Evolutionary conservation across 2,329 filamentous ascomycete species (phyloP), one percentile per base, ranked within the genome.

Genomic region (Dactylellina sp.): DNA sequence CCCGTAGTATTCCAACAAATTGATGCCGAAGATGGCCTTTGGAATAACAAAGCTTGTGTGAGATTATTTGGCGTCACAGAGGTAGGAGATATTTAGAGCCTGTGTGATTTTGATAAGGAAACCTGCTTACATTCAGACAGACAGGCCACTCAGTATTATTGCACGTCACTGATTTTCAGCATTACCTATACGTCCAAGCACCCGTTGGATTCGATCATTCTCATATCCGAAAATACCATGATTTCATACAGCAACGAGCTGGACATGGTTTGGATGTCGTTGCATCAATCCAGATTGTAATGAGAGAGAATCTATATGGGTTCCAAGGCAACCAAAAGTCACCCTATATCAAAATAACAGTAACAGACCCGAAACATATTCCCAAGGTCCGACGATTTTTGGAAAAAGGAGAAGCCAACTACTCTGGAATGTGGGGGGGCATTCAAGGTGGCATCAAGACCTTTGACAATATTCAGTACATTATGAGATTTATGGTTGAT

Each of bases 401-500:
- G 52, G 91, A 97, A 81, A 84, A 83, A 7, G 89, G 90, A 7
- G 84, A 87, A 70, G 90, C 91, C 71, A 97, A 98, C 80, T 98
- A 92, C 86, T 96, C 94, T 81, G 89, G 90, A 2, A 85, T 97
- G 81, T 99, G 95, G 94, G 90, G 88, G 77, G 86, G 84, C 18
- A 84, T 85, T 14, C 86, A 87, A 5, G 87, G 86, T 18, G 90
- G 90, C 18, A 88, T 98, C 76, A 86, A 93, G 81, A 98, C 95
- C 0, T 99, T 94, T 79, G 95, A 99, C 83, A 97, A 90, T 77
- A 93, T 99, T 66, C 92, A 96, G 84, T 99, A 97, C 80, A 88
- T 98, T 24, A 82, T 98, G 76, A 87, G 95, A 57, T 98, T 99
- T 82, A 99, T 99, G 95, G 94, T 99, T 55, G 95, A 99, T 81